Percentiles rank a stretch among this genome's conserved stretches.
These are phyloP conservation scores for Starmerella roubikii DNA, from an alignment of 805 yeast genomes.

Conservation along the genomic window DNA sequence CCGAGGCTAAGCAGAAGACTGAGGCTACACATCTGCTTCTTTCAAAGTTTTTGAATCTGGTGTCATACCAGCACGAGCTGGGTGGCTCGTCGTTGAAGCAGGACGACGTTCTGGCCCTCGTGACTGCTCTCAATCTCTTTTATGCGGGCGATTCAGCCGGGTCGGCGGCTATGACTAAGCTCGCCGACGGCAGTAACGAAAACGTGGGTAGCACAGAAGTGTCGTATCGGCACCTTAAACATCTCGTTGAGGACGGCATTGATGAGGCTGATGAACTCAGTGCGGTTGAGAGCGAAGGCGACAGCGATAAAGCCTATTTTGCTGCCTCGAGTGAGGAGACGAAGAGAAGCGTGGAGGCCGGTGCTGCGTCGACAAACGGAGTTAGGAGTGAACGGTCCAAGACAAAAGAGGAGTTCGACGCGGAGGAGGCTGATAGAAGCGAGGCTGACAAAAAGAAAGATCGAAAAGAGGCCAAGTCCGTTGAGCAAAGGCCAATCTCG, in stretches of 20 bases:
- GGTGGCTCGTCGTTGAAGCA: neutral
- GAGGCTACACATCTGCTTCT: neutral
- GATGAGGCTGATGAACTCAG: neutral
- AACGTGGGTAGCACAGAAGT: neutral
- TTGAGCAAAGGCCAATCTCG: neutral
- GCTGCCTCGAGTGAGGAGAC: no score
- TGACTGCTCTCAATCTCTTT: neutral
- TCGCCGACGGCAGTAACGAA: slow-evolving; percentile 1
- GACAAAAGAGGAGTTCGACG: neutral
- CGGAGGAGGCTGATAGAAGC: neutral
- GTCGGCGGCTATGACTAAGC: neutral
- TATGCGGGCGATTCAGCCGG: slow-evolving; percentile 1
- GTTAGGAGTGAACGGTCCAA: neutral
- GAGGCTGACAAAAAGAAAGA: no score
- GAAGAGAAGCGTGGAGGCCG: no score
- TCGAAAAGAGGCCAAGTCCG: neutral
- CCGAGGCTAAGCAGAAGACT: neutral
- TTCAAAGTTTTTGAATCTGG: neutral
- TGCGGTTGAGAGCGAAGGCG: neutral
- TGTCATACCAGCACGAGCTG: neutral
- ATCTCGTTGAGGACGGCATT: neutral
- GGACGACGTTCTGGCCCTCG: neutral
- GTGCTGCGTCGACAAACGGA: no score
- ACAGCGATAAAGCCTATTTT: neutral
- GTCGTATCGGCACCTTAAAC: neutral